Conservation (phyloP, 2,329 filamentous ascomycete genomes). For the Acarospora socialis region DNA sequence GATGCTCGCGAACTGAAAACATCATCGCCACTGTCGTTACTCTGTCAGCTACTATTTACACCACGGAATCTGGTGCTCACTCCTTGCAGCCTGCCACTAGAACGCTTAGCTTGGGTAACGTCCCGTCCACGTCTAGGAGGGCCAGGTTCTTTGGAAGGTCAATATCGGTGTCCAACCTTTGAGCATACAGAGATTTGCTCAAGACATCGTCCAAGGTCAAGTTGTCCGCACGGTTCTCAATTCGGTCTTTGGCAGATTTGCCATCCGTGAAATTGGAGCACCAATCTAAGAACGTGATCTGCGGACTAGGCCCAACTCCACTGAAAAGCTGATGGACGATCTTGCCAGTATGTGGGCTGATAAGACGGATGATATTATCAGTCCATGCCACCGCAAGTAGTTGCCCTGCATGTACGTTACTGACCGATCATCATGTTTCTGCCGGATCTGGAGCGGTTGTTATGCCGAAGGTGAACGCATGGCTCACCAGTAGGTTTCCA, state of each 20-base stretch:
- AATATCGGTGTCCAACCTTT: slow-evolving; percentile 22
- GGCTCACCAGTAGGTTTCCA: slow-evolving; percentile 56
- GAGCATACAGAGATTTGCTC: slow-evolving; percentile 23
- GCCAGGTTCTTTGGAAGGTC: slow-evolving; percentile 61
- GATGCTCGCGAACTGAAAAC: slow-evolving; percentile 57
- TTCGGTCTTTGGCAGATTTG: slow-evolving; percentile 27
- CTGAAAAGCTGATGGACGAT: slow-evolving; percentile 47
- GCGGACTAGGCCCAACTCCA: slow-evolving; percentile 10
- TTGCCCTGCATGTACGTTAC: slow-evolving; percentile 28
- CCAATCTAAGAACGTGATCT: slow-evolving; percentile 38
- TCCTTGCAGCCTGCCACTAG: slow-evolving; percentile 50
- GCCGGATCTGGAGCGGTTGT: not conserved
- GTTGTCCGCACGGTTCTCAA: slow-evolving; percentile 19
- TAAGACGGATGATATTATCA: slow-evolving; percentile 61
- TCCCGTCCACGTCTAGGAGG: slow-evolving; percentile 60
- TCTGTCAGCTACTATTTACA: too few relatives aligned
- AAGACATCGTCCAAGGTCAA: slow-evolving; percentile 30
- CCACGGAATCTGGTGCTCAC: slow-evolving; percentile 32
- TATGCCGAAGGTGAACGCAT: slow-evolving; percentile 1
- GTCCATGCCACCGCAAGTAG: slow-evolving; percentile 73
- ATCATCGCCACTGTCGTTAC: slow-evolving; percentile 33
- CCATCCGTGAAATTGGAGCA: slow-evolving; percentile 40
- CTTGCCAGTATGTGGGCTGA: slow-evolving; percentile 70
- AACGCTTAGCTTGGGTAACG: slow-evolving; percentile 61
- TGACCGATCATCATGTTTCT: not conserved